phyloP scores from a whole-genome alignment of 495 filamentous ascomycete genomes.

The Entonaema liquescens region DNA sequence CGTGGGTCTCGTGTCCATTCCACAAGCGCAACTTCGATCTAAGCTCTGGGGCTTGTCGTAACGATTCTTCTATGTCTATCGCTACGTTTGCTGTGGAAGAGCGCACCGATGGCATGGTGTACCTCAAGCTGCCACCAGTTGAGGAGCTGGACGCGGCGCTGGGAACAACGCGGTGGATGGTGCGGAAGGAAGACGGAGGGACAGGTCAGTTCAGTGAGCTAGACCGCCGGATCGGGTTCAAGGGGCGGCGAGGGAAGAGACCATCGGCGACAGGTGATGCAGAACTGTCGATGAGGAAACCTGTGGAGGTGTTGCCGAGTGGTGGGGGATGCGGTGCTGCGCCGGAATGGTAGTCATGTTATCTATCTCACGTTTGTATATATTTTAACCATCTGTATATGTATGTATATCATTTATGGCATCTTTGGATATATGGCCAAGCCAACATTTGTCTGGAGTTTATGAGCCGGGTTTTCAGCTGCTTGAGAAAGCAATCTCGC shows the following conservation, averaged over 20 bases:
- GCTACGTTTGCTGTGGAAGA: constrained; percentile 87
- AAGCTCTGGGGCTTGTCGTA: constrained; percentile 75
- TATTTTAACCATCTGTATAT: neutral
- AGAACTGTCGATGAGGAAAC: constrained; percentile 42
- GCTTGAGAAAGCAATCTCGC: neutral
- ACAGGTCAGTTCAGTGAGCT: constrained; percentile 66
- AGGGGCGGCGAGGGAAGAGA: constrained; percentile 51
- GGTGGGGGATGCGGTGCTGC: constrained; percentile 60
- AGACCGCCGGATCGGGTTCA: constrained; percentile 67
- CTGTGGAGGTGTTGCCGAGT: constrained; percentile 55
- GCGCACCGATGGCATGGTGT: constrained; percentile 81
- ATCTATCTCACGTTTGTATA: neutral
- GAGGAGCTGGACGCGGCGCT: constrained; percentile 85
- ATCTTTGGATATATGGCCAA: neutral
- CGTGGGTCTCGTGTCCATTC: constrained; percentile 89
- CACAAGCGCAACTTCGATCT: constrained; percentile 95
- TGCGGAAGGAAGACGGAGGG: constrained; percentile 75
- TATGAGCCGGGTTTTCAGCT: neutral
- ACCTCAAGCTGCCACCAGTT: constrained; percentile 83
- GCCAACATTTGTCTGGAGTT: neutral
- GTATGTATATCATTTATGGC: neutral
- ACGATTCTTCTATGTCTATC: constrained; percentile 80
- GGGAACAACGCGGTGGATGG: constrained; percentile 84
- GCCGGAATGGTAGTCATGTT: constrained; percentile 71
- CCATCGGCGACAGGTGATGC: constrained; percentile 4